Base-by-base conservation (phyloP, 2,329 filamentous ascomycete species). In the Fonsecaea erecta region DNA sequence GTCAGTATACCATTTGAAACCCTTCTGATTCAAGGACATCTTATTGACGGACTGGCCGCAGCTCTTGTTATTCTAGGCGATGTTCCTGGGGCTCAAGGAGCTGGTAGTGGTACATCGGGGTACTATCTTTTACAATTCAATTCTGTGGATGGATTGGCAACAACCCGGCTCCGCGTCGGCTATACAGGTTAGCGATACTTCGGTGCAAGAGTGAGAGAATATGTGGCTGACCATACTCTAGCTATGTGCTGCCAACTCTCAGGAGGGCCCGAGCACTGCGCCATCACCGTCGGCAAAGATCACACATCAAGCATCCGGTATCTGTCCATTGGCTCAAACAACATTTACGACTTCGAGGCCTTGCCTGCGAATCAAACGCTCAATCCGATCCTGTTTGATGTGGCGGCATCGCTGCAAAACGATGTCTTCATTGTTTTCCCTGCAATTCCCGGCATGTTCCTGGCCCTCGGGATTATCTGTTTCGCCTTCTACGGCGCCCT, bases 251-350 rank as follows among this genome's bases (percentile, higher is more conserved):
- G 35, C 21, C 52, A 37, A 40, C 60, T 62, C n/a, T 62, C 60
- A 5, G 30, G 43, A 12, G 51, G 53, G 2, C 37, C 60, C 5
- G 60, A 62, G 16, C 60, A 62, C 37, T 62, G 60, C n/a, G 60
- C 52, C 60, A 53, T 62, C 37, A 62, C 60, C 5, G 60, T 62
- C 18, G 60, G 60, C 35, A 62, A 62, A 40, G 60, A 62, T n/a
- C 34, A 55, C 24, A 35, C 26, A 2, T 34, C 57, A 34, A 60
- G 57, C 30, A 34, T 60, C 21, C 57, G 57, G 12, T 60, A 34
- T n/a, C 35, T 60, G 14, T 60, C 57, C 30, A 60, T 48, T 7
- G 57, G 57, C 16, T 9, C n/a, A 7, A 52, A 60, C 28, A 48
- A 60, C 46, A 35, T 24, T 12, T 34, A 52, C 57, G 21, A 32